These are phyloP conservation scores for Beauveria medogensis DNA, from an alignment of 2,329 filamentous ascomycete genomes.

Conservation along the genomic window DNA sequence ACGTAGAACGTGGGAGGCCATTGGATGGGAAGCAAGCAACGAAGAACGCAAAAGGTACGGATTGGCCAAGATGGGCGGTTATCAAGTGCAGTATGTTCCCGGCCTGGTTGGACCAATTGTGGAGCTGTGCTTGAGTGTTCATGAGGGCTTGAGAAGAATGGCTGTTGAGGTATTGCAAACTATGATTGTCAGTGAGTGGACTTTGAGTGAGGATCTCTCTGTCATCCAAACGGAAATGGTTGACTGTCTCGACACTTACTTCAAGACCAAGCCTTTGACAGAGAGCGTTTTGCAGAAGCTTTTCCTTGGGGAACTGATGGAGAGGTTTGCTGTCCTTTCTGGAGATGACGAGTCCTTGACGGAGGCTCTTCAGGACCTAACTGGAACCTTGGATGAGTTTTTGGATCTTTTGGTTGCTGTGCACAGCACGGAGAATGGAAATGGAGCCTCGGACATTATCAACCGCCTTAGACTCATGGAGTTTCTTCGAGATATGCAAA, in stretches of 20 bases:
- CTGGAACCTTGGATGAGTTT: conserved; percentile 81
- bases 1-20: conserved; percentile 82
- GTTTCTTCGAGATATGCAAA: conserved; percentile 92
- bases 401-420: conserved; percentile 86
- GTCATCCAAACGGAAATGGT: conserved; percentile 95
- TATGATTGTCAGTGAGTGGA: conserved; percentile 99
- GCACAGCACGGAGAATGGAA: conserved; percentile 64
- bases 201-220: conserved; percentile 81
- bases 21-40: conserved; percentile 84
- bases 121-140: conserved; percentile 88
- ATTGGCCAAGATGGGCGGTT: conserved; percentile 80
- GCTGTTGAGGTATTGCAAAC: conserved; percentile 91
- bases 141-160: conserved; percentile 80
- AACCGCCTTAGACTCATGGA: conserved; percentile 90
- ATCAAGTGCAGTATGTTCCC: conserved; percentile 97
- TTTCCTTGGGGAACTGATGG: conserved; percentile 78
- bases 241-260: conserved; percentile 80
- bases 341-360: conserved; percentile 62
- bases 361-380: conserved; percentile 66
- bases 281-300: conserved; percentile 88
- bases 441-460: conserved; percentile 74
- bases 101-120: conserved; percentile 85
- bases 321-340: conserved; percentile 66
- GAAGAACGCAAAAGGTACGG: conserved; percentile 76
- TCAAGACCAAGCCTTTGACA: conserved; percentile 80